Base-by-base conservation (phyloP, 2,329 filamentous ascomycete genomes). In the Ceratocystis ficicola region DNA sequence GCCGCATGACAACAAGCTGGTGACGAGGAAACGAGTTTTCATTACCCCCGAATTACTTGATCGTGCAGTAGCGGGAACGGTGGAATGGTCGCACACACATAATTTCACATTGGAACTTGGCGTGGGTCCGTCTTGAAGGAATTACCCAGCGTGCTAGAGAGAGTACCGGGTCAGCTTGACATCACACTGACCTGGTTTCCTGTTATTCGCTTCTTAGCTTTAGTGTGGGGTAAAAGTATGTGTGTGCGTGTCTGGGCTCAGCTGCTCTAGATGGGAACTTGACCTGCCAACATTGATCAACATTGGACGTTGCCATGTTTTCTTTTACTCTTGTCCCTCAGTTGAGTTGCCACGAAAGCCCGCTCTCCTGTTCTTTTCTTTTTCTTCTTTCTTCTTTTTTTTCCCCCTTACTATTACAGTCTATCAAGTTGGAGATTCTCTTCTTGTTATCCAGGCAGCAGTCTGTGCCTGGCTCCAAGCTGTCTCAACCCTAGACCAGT, bases 11-110 rank as follows among this genome's bases (percentile, higher is more conserved):
- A 44, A 17, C 22, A 46, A 22, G 12, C 41, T 55, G 12, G 50
- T 17, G 44, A 61, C 55, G 41, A 63, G 48, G 50, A 46, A 44
- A 28, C 28, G 44, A 64, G 62, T 67, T 67, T 65, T 28, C 20
- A 62, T 67, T 67, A 67, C 65, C 61, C 52, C 52, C 62, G 25
- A 44, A 61, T 67, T 64, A 67, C 65, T 64, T 64, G 46, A 67
- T 64, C 20, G 30, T 65, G 64, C 28, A 50, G 55, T 46, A 60
- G 50, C 41, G 36, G 36, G 59, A 59, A 61, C 6, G 22, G 25
- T 22, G 59, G 15, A 22, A 55, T 55, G 50, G 50, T 55, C 6
- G 50, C 25, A 55, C 50, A 55, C 50, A 30, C 50, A 55, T 25
- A 41, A 55, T 6, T 17, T 8, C 50, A 55, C 36, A 12, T 41